Conservation (phyloP, 208 protist genomes). For the Trypanosomatidae sp. region DNA sequence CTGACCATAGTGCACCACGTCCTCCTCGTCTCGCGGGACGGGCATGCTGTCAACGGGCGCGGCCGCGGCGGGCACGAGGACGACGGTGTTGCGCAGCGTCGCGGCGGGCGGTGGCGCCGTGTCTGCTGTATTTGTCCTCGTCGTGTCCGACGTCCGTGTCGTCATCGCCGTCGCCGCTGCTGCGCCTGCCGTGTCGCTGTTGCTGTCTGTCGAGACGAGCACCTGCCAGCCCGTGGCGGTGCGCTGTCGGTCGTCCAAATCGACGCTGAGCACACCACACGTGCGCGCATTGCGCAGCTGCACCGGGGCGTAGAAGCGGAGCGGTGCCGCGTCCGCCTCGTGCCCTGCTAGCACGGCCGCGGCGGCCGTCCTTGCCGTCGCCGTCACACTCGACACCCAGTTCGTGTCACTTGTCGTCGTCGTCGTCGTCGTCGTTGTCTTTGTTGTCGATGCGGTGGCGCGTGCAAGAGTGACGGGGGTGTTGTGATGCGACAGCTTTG, state of each 20-base stretch:
- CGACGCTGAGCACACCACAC: constrained; percentile 62
- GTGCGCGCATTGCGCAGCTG: constrained; percentile 77
- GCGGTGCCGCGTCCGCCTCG: no score
- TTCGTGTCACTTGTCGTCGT: no score
- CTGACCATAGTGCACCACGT: constrained; percentile 85
- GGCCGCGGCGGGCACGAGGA: constrained; percentile 53
- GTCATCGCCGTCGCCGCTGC: no score
- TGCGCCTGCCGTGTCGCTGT: no score
- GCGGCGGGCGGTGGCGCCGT: constrained; percentile 22
- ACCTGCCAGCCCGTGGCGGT: constrained; percentile 52
- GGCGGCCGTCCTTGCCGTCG: no score
- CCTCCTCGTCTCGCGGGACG: constrained; percentile 53
- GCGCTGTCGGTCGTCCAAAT: constrained; percentile 59
- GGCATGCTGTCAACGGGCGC: constrained; percentile 55
- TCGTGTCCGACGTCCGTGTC: no score
- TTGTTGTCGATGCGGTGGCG: no score
- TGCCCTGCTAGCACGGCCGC: no score
- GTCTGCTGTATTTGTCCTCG: no score
- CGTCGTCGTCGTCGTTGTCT: no score
- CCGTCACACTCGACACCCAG: constrained; percentile 52
- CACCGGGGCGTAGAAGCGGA: constrained; percentile 65
- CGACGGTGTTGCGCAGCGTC: constrained; percentile 49
- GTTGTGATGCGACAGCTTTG: constrained; percentile 78
- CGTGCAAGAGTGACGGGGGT: constrained; percentile 31
- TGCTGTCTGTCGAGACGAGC: constrained; percentile 22